These are phyloP conservation scores for Solanum tarijense DNA, from an alignment of 257 asterid genomes.

Conservation along the genomic window DNA sequence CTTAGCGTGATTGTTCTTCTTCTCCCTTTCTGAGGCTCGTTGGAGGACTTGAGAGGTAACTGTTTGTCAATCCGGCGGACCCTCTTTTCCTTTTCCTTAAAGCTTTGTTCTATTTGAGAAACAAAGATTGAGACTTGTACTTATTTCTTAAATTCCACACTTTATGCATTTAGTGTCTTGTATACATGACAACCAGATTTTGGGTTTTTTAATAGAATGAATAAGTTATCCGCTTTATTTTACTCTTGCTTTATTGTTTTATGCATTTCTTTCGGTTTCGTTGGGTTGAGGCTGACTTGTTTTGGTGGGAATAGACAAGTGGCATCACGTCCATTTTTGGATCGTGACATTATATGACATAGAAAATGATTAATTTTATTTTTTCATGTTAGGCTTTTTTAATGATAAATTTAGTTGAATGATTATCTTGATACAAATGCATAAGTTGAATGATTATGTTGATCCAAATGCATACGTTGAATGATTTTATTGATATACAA, in stretches of 20 bases:
- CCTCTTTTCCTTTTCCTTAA: neutral
- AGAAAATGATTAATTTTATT: neutral
- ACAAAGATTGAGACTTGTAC: neutral
- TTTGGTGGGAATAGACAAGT: neutral
- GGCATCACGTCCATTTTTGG: neutral
- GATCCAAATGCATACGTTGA: neutral
- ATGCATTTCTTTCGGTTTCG: neutral
- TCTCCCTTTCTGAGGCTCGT: neutral
- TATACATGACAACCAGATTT: neutral
- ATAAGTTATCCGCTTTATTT: neutral
- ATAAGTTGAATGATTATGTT: neutral
- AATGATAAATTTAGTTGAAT: neutral
- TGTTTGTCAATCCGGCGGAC: neutral
- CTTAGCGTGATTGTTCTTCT: neutral
- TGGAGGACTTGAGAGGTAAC: neutral
- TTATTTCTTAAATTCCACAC: neutral
- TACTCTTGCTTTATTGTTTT: neutral
- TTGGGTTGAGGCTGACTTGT: neutral
- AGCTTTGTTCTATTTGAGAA: neutral
- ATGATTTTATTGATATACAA: neutral
- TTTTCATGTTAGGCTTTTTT: neutral
- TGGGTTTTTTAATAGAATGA: neutral
- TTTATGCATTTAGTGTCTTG: neutral
- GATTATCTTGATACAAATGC: neutral
- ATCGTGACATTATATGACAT: neutral